phyloP scores from a whole-genome alignment of 257 asterid genomes.

The Solanum gandarillasii region DNA sequence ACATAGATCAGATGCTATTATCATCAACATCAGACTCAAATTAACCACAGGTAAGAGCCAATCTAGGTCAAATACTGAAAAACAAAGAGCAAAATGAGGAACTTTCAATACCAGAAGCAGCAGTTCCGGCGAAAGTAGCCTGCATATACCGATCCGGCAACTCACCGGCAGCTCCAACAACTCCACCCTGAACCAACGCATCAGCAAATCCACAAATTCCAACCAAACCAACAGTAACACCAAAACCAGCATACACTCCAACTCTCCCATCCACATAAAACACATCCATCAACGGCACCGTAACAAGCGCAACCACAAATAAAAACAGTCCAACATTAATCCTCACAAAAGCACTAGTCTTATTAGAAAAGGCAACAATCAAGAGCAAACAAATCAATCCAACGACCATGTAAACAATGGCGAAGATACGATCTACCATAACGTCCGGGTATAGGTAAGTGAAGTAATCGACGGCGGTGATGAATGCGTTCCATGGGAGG shows the following conservation, averaged over 20 bases:
- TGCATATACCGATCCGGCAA: constrained; percentile 92
- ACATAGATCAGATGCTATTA: not conserved
- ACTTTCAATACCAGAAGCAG: constrained; percentile 56
- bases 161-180: constrained; percentile 86
- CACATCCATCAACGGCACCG: constrained; percentile 68
- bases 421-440: constrained; percentile 70
- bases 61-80: not conserved
- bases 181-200: constrained; percentile 85
- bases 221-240: constrained; percentile 41
- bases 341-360: constrained; percentile 35
- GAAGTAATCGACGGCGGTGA: constrained; percentile 97
- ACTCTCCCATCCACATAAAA: constrained; percentile 62
- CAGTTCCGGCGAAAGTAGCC: constrained; percentile 90
- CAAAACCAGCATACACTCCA: constrained; percentile 60
- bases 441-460: constrained; percentile 70
- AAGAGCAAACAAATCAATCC: constrained; percentile 39
- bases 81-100: not conserved
- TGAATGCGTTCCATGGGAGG: constrained; percentile 94
- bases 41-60: not conserved
- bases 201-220: constrained; percentile 76
- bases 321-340: constrained; percentile 57
- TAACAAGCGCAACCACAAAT: constrained; percentile 44
- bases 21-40: not conserved
- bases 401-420: constrained; percentile 54
- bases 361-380: constrained; percentile 56